Evolutionary conservation across 1,139 yeast genomes (phyloP).

Genomic region (Magnusiomyces sp.): DNA sequence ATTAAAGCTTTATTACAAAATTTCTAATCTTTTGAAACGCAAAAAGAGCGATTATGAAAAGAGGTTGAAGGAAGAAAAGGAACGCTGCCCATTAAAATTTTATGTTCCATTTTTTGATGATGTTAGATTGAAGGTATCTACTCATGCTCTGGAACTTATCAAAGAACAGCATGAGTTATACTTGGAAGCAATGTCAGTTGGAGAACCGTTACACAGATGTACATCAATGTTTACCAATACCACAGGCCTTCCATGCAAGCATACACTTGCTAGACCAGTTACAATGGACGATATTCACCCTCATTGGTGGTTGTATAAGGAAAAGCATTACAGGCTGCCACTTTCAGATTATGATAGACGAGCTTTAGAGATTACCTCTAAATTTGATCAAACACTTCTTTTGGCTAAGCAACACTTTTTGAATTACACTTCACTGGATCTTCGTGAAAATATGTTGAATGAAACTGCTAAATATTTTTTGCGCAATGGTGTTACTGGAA

Average conservation of each 20-base stretch:
- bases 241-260: conserved; percentile 15
- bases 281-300: conserved; percentile 14
- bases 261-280: conserved; percentile 13
- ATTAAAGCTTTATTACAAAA: conserved; percentile 9
- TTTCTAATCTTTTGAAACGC: conserved; percentile 6
- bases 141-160: conserved; percentile 14
- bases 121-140: conserved; percentile 14
- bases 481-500: conserved; percentile 10
- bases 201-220: conserved; percentile 11
- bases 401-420: conserved; percentile 12
- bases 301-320: conserved; percentile 14
- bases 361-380: conserved; percentile 8
- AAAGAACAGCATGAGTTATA: conserved; percentile 15
- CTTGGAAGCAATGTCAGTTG: conserved; percentile 10
- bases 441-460: conserved; percentile 10
- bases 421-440: conserved; percentile 9
- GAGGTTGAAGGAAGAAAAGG: conserved; percentile 8
- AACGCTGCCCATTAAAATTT: conserved; percentile 12
- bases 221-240: conserved; percentile 14
- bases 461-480: conserved; percentile 9
- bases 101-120: conserved; percentile 14
- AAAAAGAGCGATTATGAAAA: conserved; percentile 9
- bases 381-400: conserved; percentile 11
- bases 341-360: conserved; percentile 10
- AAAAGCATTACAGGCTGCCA: conserved; percentile 6